Percentiles rank a stretch among this genome's conserved stretches.
Evolutionary conservation across 176 grass and related monocot species (phyloP).

Genomic region (Elymus sibiricus): DNA sequence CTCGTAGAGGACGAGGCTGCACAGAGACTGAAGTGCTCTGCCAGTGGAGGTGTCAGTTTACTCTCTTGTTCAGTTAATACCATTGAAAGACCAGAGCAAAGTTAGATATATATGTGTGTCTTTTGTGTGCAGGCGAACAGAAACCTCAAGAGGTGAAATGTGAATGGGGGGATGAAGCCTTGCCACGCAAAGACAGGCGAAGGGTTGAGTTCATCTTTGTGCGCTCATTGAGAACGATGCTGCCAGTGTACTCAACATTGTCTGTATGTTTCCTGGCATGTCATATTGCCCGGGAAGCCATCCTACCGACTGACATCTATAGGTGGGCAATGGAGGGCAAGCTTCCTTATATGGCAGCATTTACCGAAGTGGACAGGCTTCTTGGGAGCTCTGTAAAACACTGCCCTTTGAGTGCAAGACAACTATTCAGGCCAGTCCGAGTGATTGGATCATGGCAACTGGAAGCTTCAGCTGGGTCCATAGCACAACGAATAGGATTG

Average conservation of each 20-base stretch:
- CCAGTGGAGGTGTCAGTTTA: slow-evolving; percentile 13
- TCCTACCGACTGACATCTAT: slow-evolving; percentile 76
- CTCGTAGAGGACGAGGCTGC: slow-evolving; percentile 21
- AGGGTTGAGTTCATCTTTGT: slow-evolving; percentile 43
- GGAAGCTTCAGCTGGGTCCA: slow-evolving; percentile 60
- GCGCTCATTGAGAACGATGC: slow-evolving; percentile 53
- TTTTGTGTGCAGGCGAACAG: slow-evolving; percentile 31
- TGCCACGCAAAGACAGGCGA: slow-evolving; percentile 11
- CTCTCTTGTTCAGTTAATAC: neutral
- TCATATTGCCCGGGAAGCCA: slow-evolving; percentile 62
- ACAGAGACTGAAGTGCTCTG: neutral
- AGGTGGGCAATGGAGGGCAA: slow-evolving; percentile 67
- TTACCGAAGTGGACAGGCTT: slow-evolving; percentile 53
- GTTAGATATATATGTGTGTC: neutral
- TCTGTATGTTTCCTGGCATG: slow-evolving; percentile 74
- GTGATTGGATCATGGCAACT: slow-evolving; percentile 78
- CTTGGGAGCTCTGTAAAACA: slow-evolving; percentile 46
- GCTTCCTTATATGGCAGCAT: slow-evolving; percentile 67
- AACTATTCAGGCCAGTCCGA: slow-evolving; percentile 64
- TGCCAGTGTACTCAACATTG: slow-evolving; percentile 80
- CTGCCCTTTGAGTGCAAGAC: slow-evolving; percentile 55
- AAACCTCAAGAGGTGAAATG: slow-evolving; percentile 7
- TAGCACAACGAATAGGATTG: slow-evolving; percentile 57
- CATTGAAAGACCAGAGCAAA: neutral
- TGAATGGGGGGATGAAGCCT: slow-evolving; percentile 23